Base-by-base conservation (phyloP, 2,329 filamentous ascomycete species). In the Bipolaris sorokiniana region DNA sequence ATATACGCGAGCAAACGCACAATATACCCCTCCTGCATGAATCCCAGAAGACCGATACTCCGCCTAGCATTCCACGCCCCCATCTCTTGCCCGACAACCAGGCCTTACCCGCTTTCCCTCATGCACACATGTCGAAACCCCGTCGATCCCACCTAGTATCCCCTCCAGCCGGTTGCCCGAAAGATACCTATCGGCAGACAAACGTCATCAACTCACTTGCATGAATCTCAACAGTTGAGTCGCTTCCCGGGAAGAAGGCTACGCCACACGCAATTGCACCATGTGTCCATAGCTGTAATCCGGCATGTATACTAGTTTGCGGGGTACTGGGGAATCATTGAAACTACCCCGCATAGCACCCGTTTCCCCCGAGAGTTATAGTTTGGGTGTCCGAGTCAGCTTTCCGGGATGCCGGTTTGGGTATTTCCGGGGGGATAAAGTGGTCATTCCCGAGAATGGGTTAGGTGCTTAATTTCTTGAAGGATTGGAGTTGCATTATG, bases 271-370 rank as follows among this genome's bases (percentile, higher is more conserved):
- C 26, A 9, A 28, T 28, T 46, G 59, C 51, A 59, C 52, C 3
- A 28, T 5, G 26, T 5, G 26, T 10, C 10, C 26, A 3, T 26
- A 10, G 9, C 23, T 26, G 23, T 26, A 26, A 7, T 26, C 23
- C 23, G 6, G 23, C 23, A 26, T 26, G 7, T 28, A 7, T 28
- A 10, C 26, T 52, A 59, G 48, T 22, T 46, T 64, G 66, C 66
- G 66, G 66, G 64, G 64, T 66, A 62, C 26, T 28, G 9, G 28
- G 16, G 44, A 6, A n/a, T 16, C 28, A 40, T 47, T 36, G 44
- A 36, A 48, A 42, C 38, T 54, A 63, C 66, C 64, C 66, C 64
- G 63, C 66, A 62, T 55, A 59, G 54, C 49, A 57, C 42, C 26
- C 42, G 41, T 56, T 40, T 18, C 36, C 28, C 41, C 36, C 10